Percentiles rank a stretch among this genome's conserved stretches.
Conservation (phyloP, 2,329 filamentous ascomycete genomes). For the Fusarium coicis region DNA sequence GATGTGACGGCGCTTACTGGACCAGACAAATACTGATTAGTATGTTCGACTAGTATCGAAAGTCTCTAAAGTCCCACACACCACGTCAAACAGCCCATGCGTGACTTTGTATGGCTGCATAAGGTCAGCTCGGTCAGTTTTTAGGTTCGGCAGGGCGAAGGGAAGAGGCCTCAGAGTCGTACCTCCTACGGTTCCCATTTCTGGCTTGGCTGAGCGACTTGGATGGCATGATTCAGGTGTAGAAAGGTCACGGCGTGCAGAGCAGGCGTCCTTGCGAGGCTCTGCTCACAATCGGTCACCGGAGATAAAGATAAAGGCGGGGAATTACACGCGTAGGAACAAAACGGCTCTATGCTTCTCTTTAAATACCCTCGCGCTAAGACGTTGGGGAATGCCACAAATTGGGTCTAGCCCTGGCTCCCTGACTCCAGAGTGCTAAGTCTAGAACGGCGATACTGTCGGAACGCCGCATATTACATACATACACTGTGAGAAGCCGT, state of each 20-base stretch:
- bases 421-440: neutral
- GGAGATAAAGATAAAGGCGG: neutral
- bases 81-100: slow-evolving; percentile 29
- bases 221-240: neutral
- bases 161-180: neutral
- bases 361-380: slow-evolving; percentile 17
- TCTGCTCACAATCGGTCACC: neutral
- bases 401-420: neutral
- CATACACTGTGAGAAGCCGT: neutral
- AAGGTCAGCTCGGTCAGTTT: neutral
- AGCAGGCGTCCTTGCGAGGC: neutral
- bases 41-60: slow-evolving; percentile 1
- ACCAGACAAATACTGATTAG: slow-evolving; percentile 12
- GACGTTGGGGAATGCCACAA: neutral
- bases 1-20: slow-evolving; percentile 26
- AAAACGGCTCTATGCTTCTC: slow-evolving; percentile 12
- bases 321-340: slow-evolving; percentile 4
- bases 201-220: neutral
- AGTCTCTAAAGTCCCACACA: neutral
- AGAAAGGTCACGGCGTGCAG: neutral
- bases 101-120: slow-evolving; percentile 26
- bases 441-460: neutral
- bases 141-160: neutral
- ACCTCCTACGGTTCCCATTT: slow-evolving; percentile 22
- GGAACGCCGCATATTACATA: neutral